phyloP scores from a whole-genome alignment of 768 basidiomycete species.

The Boletales sp. region DNA sequence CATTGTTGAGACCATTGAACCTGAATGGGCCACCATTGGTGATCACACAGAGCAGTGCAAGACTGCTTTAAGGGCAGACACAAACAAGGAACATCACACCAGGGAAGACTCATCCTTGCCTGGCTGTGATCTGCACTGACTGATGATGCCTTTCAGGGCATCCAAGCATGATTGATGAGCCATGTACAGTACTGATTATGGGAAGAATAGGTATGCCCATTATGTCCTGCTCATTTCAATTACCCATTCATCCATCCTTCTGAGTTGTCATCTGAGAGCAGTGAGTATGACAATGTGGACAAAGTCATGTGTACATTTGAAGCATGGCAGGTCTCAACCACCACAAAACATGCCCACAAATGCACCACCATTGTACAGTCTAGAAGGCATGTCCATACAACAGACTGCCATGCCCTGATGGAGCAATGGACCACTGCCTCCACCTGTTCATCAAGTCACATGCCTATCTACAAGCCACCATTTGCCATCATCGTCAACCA shows the following conservation, averaged over 20 bases:
- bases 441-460: background rate
- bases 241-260: constrained; percentile 61
- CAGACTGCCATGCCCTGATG: background rate
- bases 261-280: constrained; percentile 65
- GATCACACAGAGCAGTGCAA: no score
- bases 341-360: constrained; percentile 37
- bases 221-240: constrained; percentile 50
- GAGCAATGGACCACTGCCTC: background rate
- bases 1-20: no score
- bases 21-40: no score
- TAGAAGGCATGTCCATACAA: constrained; percentile 32
- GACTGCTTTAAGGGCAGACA: no score
- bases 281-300: constrained; percentile 24
- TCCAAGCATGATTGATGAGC: no score
- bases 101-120: no score
- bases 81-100: no score
- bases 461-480: constrained; percentile 8
- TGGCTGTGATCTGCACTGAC: no score
- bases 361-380: constrained; percentile 64
- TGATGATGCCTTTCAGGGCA: no score
- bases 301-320: constrained; percentile 33
- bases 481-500: constrained; percentile 2
- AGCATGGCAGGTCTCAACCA: constrained; percentile 41
- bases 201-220: no score
- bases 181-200: no score